Evolutionary conservation across 345 rosid genomes (phyloP).

Genomic region (Citrus maxima): DNA sequence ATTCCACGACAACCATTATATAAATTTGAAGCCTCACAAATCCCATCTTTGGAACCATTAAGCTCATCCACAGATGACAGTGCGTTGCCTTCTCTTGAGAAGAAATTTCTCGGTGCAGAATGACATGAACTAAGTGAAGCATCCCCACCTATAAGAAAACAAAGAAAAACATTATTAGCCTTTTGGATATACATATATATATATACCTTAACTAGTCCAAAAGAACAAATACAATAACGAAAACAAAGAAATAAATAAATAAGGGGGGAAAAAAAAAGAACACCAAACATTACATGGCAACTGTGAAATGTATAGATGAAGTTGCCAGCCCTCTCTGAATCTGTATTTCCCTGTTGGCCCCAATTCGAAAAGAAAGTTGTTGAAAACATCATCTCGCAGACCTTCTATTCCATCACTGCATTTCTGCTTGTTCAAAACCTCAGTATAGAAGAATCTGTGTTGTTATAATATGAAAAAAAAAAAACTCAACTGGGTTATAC

Average conservation of each 20-base stretch:
- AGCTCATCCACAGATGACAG: conserved; percentile 12
- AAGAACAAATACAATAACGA: background rate
- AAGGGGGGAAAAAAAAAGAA: background rate
- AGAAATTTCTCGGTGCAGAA: conserved; percentile 30
- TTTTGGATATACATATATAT: background rate
- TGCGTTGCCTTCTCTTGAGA: conserved; percentile 21
- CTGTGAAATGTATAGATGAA: conserved; percentile 85
- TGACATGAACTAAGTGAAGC: conserved; percentile 44
- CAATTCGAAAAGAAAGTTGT: conserved; percentile 34
- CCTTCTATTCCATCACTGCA: conserved; percentile 15
- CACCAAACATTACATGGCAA: conserved; percentile 70
- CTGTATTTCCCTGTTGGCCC: conserved; percentile 36
- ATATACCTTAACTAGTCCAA: background rate
- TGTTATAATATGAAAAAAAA: background rate
- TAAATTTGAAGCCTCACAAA: conserved; percentile 16
- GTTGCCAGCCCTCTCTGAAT: conserved; percentile 57
- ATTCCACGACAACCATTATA: conserved; percentile 22
- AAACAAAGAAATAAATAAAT: background rate
- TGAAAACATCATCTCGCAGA: conserved; percentile 18
- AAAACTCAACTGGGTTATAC: background rate
- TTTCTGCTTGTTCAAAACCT: background rate
- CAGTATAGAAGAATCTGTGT: conserved; percentile 59
- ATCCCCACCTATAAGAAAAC: conserved; percentile 54
- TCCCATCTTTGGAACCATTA: conserved; percentile 2
- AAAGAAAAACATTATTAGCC: background rate